Conservation (phyloP, 768 basidiomycete genomes). For the Dioszegia crocea region DNA sequence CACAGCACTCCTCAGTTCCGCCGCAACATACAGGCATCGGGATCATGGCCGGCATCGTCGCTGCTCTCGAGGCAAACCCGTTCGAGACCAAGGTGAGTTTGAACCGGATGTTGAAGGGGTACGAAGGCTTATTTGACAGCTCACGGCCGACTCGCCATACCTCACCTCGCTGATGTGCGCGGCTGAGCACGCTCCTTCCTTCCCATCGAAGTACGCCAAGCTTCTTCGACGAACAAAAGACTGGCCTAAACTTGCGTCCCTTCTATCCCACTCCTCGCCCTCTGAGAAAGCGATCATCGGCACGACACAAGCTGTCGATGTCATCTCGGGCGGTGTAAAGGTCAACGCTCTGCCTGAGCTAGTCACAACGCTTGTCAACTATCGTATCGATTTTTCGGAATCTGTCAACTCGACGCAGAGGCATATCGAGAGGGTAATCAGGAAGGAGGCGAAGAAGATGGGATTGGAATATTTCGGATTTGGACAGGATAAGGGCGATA, state of each 20-base stretch:
- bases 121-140: too few relatives aligned
- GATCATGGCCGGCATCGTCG: constrained; percentile 37
- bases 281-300: constrained; percentile 28
- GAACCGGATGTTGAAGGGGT: too few relatives aligned
- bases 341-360: constrained; percentile 44
- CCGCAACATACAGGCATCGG: constrained; percentile 45
- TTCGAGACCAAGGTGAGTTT: constrained; percentile 34
- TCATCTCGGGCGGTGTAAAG: constrained; percentile 45
- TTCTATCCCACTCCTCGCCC: constrained; percentile 12
- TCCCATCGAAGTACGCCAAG: constrained; percentile 34
- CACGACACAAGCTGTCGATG: constrained; percentile 46
- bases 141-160: constrained; percentile 41
- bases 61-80: constrained; percentile 38
- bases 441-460: constrained; percentile 27
- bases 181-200: constrained; percentile 27
- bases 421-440: constrained; percentile 25
- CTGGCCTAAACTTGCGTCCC: constrained; percentile 29
- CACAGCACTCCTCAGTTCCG: constrained; percentile 43
- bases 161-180: constrained; percentile 38
- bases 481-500: constrained; percentile 12
- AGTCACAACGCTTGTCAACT: constrained; percentile 40
- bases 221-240: constrained; percentile 21
- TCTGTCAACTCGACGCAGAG: constrained; percentile 29
- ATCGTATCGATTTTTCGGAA: constrained; percentile 46
- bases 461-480: constrained; percentile 24